phyloP scores from a whole-genome alignment of 2,329 filamentous ascomycete species.

The Apiospora pterosperma region DNA sequence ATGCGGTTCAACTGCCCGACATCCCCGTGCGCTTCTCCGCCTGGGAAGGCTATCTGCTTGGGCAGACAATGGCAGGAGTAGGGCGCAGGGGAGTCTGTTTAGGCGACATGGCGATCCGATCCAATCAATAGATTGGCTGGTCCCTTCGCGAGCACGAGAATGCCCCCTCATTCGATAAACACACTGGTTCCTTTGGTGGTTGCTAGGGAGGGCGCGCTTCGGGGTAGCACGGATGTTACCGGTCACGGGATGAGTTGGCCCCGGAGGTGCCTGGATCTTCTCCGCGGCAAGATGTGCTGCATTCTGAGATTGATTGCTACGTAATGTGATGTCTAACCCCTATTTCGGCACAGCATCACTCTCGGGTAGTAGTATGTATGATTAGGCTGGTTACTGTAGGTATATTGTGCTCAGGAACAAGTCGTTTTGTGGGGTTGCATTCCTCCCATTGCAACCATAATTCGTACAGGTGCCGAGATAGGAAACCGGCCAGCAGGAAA shows the following conservation, averaged over 20 bases:
- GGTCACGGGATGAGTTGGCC: background rate
- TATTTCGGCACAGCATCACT: background rate
- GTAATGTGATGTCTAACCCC: background rate
- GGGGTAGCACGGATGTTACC: background rate
- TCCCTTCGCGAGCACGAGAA: background rate
- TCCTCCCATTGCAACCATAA: background rate
- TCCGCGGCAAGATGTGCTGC: background rate
- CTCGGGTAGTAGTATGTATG: background rate
- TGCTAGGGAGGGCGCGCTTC: background rate
- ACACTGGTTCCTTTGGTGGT: background rate
- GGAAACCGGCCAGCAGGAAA: background rate
- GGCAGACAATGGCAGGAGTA: background rate
- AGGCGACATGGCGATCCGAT: background rate
- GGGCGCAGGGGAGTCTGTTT: background rate
- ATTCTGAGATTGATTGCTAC: background rate
- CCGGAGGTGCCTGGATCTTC: background rate
- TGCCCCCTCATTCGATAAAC: background rate
- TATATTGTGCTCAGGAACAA: background rate
- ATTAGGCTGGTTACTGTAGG: background rate
- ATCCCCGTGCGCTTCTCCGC: background rate
- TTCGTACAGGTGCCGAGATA: background rate
- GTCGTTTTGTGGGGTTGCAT: background rate
- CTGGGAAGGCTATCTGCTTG: background rate
- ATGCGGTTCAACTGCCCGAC: background rate
- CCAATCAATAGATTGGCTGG: background rate